Base-by-base conservation (phyloP, 306 rosid genomes). In the Vigna mungo region DNA sequence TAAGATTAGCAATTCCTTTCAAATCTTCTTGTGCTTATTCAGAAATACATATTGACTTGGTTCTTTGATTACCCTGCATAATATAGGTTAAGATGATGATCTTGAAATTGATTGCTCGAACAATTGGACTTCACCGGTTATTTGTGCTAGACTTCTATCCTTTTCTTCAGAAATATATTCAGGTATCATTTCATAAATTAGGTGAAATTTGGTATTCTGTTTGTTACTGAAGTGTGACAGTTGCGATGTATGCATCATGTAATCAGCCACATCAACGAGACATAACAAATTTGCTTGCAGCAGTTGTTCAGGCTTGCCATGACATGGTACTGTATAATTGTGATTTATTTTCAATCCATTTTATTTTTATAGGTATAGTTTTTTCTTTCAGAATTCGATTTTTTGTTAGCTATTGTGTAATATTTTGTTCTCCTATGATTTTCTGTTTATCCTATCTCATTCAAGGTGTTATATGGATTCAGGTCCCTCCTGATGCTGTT, bases 401-500 rank as follows among this genome's bases (percentile, higher is more conserved):
- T 12, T 68, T 21, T 66, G 44, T 44, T 82, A 18, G 21, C 64
- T 23, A 62, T 63, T 6, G n/a, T 41, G 44, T 39, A 43, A 32
- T 63, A 12, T 51, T 61, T 44, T 68, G 61, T 37, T 78, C 15
- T 70, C 23, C 7, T 78, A 10, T 56, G 17, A 65, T 78, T 67
- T 73, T 63, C 18, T 51, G 20, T 37, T 8, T 34, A 32, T 48
- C 53, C 32, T 48, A 66, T 59, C 67, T 77, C 67, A 76, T 69
- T 63, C 41, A 49, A 61, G 74, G 65, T 65, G 46, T 75, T 61
- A 51, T 70, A 80, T 72, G 79, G 39, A 65, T 62, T 67, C 81
- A 94, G 96, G 95, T 94, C 75, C 98, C 96, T 81, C 95, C 98
- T 69, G 93, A 94, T 83, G 96, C 89, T 30, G 89, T 94, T 47